Base-by-base conservation (phyloP, 2,329 filamentous ascomycete genomes). In the Geosmithia flava region DNA sequence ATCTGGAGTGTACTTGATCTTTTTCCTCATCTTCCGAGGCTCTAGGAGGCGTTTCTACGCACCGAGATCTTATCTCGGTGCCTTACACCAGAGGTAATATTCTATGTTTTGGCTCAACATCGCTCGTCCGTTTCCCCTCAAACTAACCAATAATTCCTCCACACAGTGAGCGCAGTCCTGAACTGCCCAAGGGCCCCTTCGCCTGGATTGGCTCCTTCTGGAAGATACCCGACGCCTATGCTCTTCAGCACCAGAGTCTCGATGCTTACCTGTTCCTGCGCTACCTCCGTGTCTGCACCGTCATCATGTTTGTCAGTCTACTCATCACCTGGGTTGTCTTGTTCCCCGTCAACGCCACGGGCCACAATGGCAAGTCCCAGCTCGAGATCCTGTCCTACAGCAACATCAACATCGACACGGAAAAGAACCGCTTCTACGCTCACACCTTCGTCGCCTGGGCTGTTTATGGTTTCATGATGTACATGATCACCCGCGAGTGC, bases 221-320 rank as follows among this genome's bases (percentile, higher is more conserved):
- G 66, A 76, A 75, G 55, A 65, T 80, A 44, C 71, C 75, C 6
- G 90, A 96, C 63, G 81, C 80, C 50, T 93, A 87, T 57, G 76
- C 89, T 23, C 76, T 96, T 41, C 85, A 90, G 55, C 87, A 95
- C 64, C 85, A 89, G 62, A 89, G 87, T 2, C 76, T 97, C 53
- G 91, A 97, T 62, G 82, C 85, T 30, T 97, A 89, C 62, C 78
- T 96, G 23, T 87, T 94, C 59, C 75, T 96, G 44, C 86, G 90
- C 43, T 94, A 89, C 60, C 71, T 97, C 51, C 85, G 87, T 58
- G 79, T 93, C 48, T 70, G 83, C 27, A 78, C 83, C 48, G 74
- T 85, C 55, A 85, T 93, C 54, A 90, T 85, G 64, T 74, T 95
- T 46, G 81, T 90, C 15, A 91, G 90, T 50, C 81, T 81, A 56